phyloP scores from a whole-genome alignment of 768 basidiomycete genomes.

The Cystofilobasidium macerans region DNA sequence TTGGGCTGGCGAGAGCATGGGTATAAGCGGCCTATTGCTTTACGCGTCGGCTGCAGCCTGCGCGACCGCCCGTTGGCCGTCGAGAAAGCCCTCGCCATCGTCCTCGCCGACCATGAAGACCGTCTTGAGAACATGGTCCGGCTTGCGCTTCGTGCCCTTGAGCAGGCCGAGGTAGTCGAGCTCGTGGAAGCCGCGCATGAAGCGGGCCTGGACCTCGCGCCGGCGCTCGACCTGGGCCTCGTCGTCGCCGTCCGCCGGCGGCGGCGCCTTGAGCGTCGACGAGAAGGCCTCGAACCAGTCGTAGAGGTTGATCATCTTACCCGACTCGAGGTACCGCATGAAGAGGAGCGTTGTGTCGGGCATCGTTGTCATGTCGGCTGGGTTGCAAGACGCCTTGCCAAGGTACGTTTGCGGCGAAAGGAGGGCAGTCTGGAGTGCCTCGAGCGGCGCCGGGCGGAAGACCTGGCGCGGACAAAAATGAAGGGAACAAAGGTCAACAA shows the following conservation, averaged over 20 bases:
- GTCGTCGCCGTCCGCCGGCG: constrained; percentile 46
- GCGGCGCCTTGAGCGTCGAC: constrained; percentile 42
- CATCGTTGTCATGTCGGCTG: constrained; percentile 38
- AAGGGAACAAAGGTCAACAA: not conserved
- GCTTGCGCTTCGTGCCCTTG: constrained; percentile 23
- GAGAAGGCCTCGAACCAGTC: constrained; percentile 79
- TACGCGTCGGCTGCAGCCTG: not conserved
- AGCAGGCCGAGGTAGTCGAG: constrained; percentile 23
- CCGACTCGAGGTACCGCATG: constrained; percentile 62
- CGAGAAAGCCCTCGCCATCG: constrained; percentile 15
- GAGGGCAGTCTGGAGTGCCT: constrained; percentile 21
- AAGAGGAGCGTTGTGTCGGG: constrained; percentile 71
- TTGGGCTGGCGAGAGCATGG: too few species aligned
- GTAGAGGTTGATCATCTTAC: constrained; percentile 71
- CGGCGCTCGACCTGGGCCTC: not conserved
- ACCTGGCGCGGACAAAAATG: not conserved
- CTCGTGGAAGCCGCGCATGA: constrained; percentile 25
- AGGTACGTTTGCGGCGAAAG: constrained; percentile 23
- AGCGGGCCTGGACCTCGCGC: constrained; percentile 19
- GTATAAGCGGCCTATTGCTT: too few species aligned
- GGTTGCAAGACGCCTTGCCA: constrained; percentile 15
- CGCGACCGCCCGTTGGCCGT: not conserved
- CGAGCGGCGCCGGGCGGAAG: constrained; percentile 21
- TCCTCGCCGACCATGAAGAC: constrained; percentile 22
- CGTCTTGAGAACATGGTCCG: constrained; percentile 24